Base-by-base conservation (phyloP, 805 yeast genomes). In the Lachancea sp. region DNA sequence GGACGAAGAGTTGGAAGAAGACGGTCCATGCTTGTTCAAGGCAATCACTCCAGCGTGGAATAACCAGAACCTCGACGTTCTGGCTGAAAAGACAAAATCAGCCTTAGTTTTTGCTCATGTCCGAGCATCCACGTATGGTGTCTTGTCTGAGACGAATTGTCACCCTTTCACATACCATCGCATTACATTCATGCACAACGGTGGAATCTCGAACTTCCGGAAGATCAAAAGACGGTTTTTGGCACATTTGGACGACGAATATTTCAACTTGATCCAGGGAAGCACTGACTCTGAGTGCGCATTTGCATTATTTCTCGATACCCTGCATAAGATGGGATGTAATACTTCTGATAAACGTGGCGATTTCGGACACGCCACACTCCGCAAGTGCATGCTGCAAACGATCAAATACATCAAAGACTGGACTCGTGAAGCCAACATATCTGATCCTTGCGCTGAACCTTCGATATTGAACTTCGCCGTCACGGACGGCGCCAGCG, bases 11-110 rank as follows among this genome's bases (percentile, higher is more conserved):
- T 62, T 74, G 15, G 75, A 72, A 29, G 48, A 58, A 8, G 75
- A 77, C 31, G 84, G 87, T 2, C 97, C 98, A 19, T 92, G 97
- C 62, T 74, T 88, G 2, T 92, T 85, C 67, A 80, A 87, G 51
- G 97, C 97, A 9, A 92, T 89, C 35, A 92, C 98, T 0, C 98
- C 98, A 0, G 95, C 96, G 1, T 92, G 98, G 98, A 92, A 92
- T 65, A 92, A 92, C 61, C 77, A 84, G 55, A 92, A 92, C 55
- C 67, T 92, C 42, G 90, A 86, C 44, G 77, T 88, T 26, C 67
- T 92, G 22, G 85, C 96, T 0, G 86, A 79, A 54, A 87, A 90
- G 67, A 92, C 98, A 2, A 78, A 83, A 56, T 81, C 95, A 1
- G 70, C 72, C 38, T 65, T 89, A 36, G 86, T 90, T 2, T 92